phyloP scores from a whole-genome alignment of 441 rosid genomes.

The Breynia disticha region DNA sequence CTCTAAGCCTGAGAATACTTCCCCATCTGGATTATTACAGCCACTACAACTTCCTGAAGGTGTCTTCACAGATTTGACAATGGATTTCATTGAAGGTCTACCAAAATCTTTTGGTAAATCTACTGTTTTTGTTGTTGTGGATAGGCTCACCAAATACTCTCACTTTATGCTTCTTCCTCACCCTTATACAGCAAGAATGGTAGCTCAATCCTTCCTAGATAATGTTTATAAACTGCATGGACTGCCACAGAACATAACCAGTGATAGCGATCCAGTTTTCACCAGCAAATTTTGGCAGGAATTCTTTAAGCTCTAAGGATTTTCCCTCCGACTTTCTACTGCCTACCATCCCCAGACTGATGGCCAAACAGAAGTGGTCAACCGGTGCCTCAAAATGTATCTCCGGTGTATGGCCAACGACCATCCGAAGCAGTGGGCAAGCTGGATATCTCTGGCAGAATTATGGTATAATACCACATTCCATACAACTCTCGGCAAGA shows the following conservation, averaged over 20 bases:
- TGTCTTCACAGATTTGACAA: background rate
- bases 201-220: background rate
- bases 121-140: conserved; percentile 1
- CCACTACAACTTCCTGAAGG: background rate
- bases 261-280: background rate
- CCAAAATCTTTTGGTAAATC: background rate
- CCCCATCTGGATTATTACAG: background rate
- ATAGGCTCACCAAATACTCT: background rate
- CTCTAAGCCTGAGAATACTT: background rate
- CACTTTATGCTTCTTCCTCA: conserved; percentile 1
- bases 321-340: background rate
- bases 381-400: conserved; percentile 3
- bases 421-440: background rate
- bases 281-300: background rate
- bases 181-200: background rate
- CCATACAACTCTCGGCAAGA: background rate
- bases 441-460: background rate
- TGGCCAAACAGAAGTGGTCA: conserved; percentile 4
- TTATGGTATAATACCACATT: background rate
- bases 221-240: conserved; percentile 9
- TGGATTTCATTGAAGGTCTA: conserved; percentile 9
- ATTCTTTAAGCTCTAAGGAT: background rate
- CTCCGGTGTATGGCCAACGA: background rate
- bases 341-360: conserved; percentile 5
- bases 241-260: background rate